Evolutionary conservation across 73 alveolate genomes (phyloP).

Genomic region (Stentor roeselii): DNA sequence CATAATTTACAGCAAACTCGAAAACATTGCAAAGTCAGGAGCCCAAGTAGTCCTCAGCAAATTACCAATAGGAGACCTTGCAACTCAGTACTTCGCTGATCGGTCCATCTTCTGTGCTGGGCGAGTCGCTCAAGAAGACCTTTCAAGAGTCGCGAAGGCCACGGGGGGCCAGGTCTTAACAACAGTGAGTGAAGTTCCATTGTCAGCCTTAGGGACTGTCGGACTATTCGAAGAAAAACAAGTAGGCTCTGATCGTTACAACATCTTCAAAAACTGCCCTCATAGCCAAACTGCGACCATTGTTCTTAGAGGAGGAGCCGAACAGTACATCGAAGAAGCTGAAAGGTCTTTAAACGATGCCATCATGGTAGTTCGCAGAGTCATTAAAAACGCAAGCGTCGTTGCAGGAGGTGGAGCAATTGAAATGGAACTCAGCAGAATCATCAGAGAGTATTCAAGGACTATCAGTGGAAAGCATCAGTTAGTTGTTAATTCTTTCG

Average conservation of each 20-base stretch:
- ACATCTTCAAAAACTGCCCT: constrained; percentile 55
- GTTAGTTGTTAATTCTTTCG: constrained; percentile 82
- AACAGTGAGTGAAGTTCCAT: constrained; percentile 82
- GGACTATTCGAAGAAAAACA: constrained; percentile 94
- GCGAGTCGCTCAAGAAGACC: constrained; percentile 87
- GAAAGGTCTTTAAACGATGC: constrained; percentile 96
- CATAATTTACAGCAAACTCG: constrained; percentile 91
- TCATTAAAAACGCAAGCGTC: constrained; percentile 72
- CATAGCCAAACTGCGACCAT: constrained; percentile 91
- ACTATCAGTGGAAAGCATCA: constrained; percentile 77
- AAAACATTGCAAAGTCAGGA: constrained; percentile 83
- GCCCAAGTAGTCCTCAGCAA: constrained; percentile 89
- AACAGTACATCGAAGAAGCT: constrained; percentile 96
- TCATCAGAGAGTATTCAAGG: constrained; percentile 73
- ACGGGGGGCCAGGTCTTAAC: constrained; percentile 94
- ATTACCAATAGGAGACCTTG: constrained; percentile 98
- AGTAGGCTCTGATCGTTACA: constrained; percentile 85
- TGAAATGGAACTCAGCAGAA: constrained; percentile 93
- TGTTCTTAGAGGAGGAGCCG: constrained; percentile 98
- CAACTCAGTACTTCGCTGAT: constrained; percentile 93
- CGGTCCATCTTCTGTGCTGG: constrained; percentile 94
- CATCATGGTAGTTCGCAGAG: constrained; percentile 90
- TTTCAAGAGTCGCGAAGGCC: constrained; percentile 86
- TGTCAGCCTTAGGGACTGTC: constrained; percentile 85
- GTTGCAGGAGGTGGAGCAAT: constrained; percentile 91